Conservation (phyloP, 1,284 basidiomycete species). For the Austroboletus novae-zelandiae region DNA sequence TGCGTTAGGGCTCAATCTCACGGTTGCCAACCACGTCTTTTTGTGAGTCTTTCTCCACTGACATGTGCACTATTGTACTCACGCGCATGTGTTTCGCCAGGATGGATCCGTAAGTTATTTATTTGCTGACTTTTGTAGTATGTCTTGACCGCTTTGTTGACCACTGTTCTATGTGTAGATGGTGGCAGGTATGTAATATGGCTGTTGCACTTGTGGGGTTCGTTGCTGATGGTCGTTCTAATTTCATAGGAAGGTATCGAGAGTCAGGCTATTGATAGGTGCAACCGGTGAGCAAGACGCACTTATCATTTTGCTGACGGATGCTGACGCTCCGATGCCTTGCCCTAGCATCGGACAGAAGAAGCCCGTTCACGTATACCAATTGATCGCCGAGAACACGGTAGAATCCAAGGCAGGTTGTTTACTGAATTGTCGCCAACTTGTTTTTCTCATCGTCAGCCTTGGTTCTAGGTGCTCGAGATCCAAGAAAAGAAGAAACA, state of each 20-base stretch:
- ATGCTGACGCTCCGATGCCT: slow-evolving; percentile 3
- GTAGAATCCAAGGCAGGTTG: slow-evolving; percentile 72
- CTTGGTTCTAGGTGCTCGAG: slow-evolving; percentile 59
- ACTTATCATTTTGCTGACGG: neutral
- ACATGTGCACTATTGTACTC: neutral
- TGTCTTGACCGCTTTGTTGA: slow-evolving; percentile 12
- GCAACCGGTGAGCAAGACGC: slow-evolving; percentile 46
- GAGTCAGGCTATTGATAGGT: slow-evolving; percentile 84
- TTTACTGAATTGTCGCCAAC: neutral
- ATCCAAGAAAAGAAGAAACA: slow-evolving; percentile 81
- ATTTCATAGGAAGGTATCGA: slow-evolving; percentile 75
- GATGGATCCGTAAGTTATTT: slow-evolving; percentile 78
- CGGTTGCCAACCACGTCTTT: slow-evolving; percentile 88
- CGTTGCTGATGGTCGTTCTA: slow-evolving; percentile 10
- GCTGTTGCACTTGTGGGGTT: neutral
- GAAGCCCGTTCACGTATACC: slow-evolving; percentile 81
- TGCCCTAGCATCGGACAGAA: slow-evolving; percentile 71
- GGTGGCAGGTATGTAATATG: slow-evolving; percentile 59
- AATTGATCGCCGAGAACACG: slow-evolving; percentile 84
- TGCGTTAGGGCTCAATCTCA: slow-evolving; percentile 84
- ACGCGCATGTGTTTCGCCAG: slow-evolving; percentile 35
- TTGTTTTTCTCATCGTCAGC: neutral
- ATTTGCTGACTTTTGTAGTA: neutral
- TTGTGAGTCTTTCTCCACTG: slow-evolving; percentile 50
- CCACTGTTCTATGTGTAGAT: slow-evolving; percentile 37